Base-by-base conservation (phyloP, 169 alveolate species). In the Plasmodium fragile region DNA sequence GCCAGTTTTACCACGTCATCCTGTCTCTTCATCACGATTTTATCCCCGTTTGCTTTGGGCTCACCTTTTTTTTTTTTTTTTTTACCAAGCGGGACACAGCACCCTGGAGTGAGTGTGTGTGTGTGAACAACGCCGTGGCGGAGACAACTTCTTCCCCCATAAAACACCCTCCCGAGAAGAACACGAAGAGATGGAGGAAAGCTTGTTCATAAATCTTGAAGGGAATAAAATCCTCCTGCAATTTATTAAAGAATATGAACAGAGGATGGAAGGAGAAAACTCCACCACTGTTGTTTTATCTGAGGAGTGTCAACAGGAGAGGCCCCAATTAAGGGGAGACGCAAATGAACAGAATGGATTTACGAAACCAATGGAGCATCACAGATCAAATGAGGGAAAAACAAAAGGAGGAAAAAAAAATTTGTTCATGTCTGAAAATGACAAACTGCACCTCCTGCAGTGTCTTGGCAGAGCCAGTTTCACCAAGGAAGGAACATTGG, bases 391-490 rank as follows among this genome's bases (percentile, higher is more conserved):
- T 13, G 49, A 16, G n/a, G 22, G 28, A 13, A 82, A 82, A 36
- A 11, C 32, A 65, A 82, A 36, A 7, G 34, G 41, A 16, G 70
- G 36, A 13, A 82, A 22, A 82, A 65, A 22, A 1, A 82, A 82
- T 8, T 82, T 5, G 41, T 65, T 82, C 52, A 39, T 82, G 6
- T 82, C 92, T 0, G 92, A 82, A 82, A 82, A n/a, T 7, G 92
- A 82, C 28, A 82, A 82, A 34, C 34, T 82, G 30, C 81, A 82
- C 32, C 45, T 82, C n/a, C 43, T 82, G 3, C 71, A 82, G 32
- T 65, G 49, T 7, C 72, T 82, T 34, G 34, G 81, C 43, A 82
- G 36, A n/a, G 72, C 34, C 11, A 25, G 41, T 6, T 78, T 78
- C 30, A 4, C 45, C 81, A 82, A 82, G 49, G 49, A 18, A 32